Evolutionary conservation across 2,329 filamentous ascomycete genomes (phyloP), one percentile per base, ranked within the genome.

Genomic region (Salinomyces thailandicus): DNA sequence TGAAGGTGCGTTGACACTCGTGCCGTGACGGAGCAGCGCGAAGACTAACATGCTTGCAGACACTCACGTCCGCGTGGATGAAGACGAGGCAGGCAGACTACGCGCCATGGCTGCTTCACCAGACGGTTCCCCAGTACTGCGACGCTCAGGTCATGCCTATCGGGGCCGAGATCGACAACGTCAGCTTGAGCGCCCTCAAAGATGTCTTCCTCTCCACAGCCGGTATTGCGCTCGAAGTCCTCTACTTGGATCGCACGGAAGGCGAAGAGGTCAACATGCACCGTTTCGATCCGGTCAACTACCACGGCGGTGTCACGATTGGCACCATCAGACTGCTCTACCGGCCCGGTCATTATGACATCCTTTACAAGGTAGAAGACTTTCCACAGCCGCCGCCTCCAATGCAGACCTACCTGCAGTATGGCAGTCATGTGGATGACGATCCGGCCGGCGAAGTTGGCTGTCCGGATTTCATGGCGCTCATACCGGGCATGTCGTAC

Each of bases 241-340:
- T 85, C 36, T 95, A 96, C 56, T 75, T 98, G 6, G 91, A 96
- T 57, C 77, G 85, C 49, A 94, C 83, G 51, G 69, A 77, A 31
- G 87, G 86, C 13, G 71, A 73, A 31, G 72, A 82, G 50, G 84
- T 85, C 51, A 93, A 84, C 54, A 73, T 70, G 19, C 78, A 82
- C 55, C 71, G 72, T 15, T 75, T 81, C 50, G 77, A 67, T 39
- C 61, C 63, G n/a, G 51, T 55, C 58, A 49, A 55, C 19, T 18
- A 5, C 16, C 41, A 49, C 36, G 57, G 58, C 9, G 52, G 45
- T 35, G 56, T 57, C 72, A 42, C 71, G 11, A 46, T 57, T 69
- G 54, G 87, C 64, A 72, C 78, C 66, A 57, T 93, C 67, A 66
- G 73, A 44, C 61, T 81, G n/a, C 66, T 81, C 16, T 81, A 81